Percentiles rank a stretch among this genome's conserved stretches.
These are phyloP conservation scores for Saprolegnia diclina DNA, from an alignment of 352 stramenopile species.

Conservation along the genomic window DNA sequence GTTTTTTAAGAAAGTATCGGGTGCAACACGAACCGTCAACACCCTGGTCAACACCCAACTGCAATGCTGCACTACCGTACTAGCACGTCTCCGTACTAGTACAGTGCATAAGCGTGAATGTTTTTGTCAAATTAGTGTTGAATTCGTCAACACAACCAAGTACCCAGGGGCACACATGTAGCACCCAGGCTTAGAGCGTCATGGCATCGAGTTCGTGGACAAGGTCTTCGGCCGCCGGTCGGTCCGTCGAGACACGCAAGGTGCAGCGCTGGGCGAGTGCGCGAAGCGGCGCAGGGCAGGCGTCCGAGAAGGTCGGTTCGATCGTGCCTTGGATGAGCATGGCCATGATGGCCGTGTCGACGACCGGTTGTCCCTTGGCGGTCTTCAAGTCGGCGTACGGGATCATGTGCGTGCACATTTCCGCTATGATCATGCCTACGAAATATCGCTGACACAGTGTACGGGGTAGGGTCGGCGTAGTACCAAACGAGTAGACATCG, in stretches of 20 bases:
- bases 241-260: not conserved
- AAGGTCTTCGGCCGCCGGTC: not conserved
- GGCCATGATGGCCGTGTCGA: constrained; percentile 45
- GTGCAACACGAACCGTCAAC: no score
- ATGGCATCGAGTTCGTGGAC: not conserved
- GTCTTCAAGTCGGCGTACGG: constrained; percentile 14
- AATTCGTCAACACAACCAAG: no score
- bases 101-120: no score
- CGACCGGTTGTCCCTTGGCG: constrained; percentile 33
- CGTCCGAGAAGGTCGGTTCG: constrained; percentile 1
- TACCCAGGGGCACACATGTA: no score
- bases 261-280: not conserved
- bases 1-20: constrained; percentile 5
- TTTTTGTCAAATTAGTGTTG: no score
- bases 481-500: constrained; percentile 77
- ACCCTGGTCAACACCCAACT: no score
- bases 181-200: not conserved
- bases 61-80: no score
- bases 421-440: constrained; percentile 66
- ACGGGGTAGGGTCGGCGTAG: not conserved
- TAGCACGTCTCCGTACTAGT: no score
- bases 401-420: constrained; percentile 42
- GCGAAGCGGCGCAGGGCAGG: not conserved
- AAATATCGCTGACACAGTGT: not conserved
- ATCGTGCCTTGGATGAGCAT: constrained; percentile 30